These are phyloP conservation scores for Fraxinus paxiana DNA, from an alignment of 305 asterid genomes.

Conservation along the genomic window DNA sequence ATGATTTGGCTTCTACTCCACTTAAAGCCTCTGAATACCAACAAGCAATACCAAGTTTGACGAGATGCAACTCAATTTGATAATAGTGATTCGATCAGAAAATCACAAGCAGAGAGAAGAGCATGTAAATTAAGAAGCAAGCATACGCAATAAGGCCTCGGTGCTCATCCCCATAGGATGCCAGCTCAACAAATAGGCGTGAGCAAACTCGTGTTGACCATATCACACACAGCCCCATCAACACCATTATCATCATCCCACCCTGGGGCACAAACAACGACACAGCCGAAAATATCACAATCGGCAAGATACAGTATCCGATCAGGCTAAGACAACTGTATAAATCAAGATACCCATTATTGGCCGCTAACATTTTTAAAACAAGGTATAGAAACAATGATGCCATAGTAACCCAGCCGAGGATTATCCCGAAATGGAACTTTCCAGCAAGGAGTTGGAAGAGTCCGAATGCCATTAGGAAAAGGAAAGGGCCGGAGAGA, in stretches of 20 bases:
- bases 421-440: conserved; percentile 59
- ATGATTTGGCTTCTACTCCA: neutral
- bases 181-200: conserved; percentile 78
- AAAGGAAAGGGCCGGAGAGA: conserved; percentile 61
- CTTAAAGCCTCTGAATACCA: neutral
- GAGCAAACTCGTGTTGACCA: conserved; percentile 91
- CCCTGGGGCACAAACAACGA: conserved; percentile 81
- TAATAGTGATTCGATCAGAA: conserved; percentile 36
- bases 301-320: conserved; percentile 83
- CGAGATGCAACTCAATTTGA: neutral
- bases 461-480: conserved; percentile 69
- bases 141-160: conserved; percentile 75
- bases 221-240: conserved; percentile 58
- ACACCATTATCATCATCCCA: conserved; percentile 59
- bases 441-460: conserved; percentile 87
- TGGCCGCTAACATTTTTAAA: conserved; percentile 84
- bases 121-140: conserved; percentile 75
- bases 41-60: neutral
- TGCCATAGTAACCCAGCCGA: conserved; percentile 88
- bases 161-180: conserved; percentile 84
- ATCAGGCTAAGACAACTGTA: conserved; percentile 77
- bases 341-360: conserved; percentile 76
- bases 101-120: conserved; percentile 74
- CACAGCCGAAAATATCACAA: conserved; percentile 70
- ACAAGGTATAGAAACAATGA: conserved; percentile 71